Evolutionary conservation across 2,329 filamentous ascomycete species (phyloP).

Genomic region (Aspergillus piperis): DNA sequence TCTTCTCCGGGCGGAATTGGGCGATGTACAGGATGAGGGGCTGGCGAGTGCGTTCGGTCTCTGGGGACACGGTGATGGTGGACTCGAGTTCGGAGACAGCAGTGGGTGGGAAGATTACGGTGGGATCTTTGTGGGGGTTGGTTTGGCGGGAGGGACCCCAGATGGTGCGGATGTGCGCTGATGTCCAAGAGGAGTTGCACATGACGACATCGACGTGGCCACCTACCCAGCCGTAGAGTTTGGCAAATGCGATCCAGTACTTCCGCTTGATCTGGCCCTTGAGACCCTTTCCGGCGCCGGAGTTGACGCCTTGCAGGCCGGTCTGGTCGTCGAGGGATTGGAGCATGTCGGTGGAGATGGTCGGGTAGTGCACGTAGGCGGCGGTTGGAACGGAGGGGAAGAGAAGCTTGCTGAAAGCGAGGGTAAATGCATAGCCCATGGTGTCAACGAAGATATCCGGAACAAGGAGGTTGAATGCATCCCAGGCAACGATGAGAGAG

Average conservation of each 20-base stretch:
- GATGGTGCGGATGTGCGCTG: conserved; percentile 74
- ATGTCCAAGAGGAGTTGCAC: conserved; percentile 97
- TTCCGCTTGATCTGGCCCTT: conserved; percentile 71
- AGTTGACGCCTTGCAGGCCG: conserved; percentile 73
- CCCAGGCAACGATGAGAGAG: conserved; percentile 82
- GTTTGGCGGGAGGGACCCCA: conserved; percentile 63
- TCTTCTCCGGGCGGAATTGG: conserved; percentile 97
- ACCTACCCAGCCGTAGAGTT: conserved; percentile 79
- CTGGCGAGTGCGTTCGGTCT: conserved; percentile 69
- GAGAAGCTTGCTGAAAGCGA: conserved; percentile 78
- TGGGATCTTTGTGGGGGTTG: conserved; percentile 49
- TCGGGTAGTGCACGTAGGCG: conserved; percentile 97
- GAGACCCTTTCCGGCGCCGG: conserved; percentile 73
- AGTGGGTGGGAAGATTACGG: conserved; percentile 86
- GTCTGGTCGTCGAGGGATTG: conserved; percentile 70
- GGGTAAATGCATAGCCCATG: conserved; percentile 93
- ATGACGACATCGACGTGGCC: conserved; percentile 88
- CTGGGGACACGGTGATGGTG: conserved; percentile 69
- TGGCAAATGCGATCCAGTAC: conserved; percentile 87
- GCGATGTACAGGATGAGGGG: conserved; percentile 86
- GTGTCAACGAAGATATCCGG: conserved; percentile 96
- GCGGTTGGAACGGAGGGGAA: conserved; percentile 80
- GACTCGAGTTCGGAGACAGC: conserved; percentile 81
- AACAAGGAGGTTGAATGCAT: conserved; percentile 87
- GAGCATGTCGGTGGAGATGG: conserved; percentile 98